Evolutionary conservation across 1,284 basidiomycete genomes (phyloP).

Genomic region (Chalciporus sp.): DNA sequence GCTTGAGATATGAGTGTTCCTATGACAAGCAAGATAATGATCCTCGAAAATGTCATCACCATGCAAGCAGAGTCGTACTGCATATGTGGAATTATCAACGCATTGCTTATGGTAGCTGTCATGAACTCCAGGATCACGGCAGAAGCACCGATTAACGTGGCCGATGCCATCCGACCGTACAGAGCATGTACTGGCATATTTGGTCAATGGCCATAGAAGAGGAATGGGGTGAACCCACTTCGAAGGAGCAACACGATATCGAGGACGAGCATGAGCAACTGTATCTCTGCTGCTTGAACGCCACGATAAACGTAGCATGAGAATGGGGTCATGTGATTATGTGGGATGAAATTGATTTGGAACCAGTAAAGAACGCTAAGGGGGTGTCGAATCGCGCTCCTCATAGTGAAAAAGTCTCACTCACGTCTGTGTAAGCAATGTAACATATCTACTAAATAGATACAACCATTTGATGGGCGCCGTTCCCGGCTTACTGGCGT

Average conservation of each 20-base stretch:
- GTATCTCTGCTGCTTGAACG: slow-evolving; percentile 13
- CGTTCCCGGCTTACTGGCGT: not conserved
- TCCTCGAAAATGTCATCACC: slow-evolving; percentile 5
- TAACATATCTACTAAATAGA: slow-evolving; percentile 20
- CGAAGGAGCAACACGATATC: slow-evolving; percentile 8
- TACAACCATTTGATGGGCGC: slow-evolving; percentile 26
- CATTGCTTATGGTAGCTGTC: not conserved
- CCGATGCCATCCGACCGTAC: slow-evolving; percentile 8
- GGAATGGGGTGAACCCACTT: not conserved
- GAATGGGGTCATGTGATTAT: not conserved
- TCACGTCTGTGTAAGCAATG: slow-evolving; percentile 21
- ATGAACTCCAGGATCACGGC: slow-evolving; percentile 13
- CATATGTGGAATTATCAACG: slow-evolving; percentile 4
- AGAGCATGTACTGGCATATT: slow-evolving; percentile 20
- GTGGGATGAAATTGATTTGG: slow-evolving; percentile 3
- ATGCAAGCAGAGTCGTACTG: slow-evolving; percentile 16
- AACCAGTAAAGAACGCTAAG: slow-evolving; percentile 12
- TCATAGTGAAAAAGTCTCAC: not conserved
- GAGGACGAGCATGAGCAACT: slow-evolving; percentile 18
- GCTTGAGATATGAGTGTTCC: slow-evolving; percentile 18
- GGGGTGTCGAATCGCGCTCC: slow-evolving; percentile 1
- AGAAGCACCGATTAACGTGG: not conserved
- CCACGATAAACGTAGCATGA: slow-evolving; percentile 17
- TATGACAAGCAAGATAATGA: slow-evolving; percentile 10
- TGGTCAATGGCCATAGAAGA: slow-evolving; percentile 1